Percentiles rank a stretch among this genome's conserved stretches.
These are phyloP conservation scores for Lophiostoma macrostomum DNA, from an alignment of 495 filamentous ascomycete species.

Conservation along the genomic window DNA sequence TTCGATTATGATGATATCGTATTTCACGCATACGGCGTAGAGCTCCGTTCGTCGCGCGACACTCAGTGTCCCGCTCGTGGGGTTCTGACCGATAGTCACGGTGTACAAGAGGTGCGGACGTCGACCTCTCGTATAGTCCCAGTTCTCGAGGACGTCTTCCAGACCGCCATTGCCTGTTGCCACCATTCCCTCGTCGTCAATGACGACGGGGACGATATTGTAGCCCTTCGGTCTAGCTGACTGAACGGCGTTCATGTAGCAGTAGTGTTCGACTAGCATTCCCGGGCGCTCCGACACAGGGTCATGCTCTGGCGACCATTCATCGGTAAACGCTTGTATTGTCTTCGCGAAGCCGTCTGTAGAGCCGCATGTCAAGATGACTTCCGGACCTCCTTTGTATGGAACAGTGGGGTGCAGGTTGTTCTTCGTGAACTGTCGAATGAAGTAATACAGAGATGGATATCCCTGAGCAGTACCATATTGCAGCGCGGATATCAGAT, in stretches of 20 bases:
- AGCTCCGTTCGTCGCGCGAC: constrained; percentile 70
- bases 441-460: constrained; percentile 67
- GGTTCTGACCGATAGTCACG: constrained; percentile 89
- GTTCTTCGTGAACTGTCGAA: constrained; percentile 72
- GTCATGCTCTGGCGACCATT: constrained; percentile 67
- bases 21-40: constrained; percentile 75
- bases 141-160: constrained; percentile 72
- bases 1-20: constrained; percentile 89
- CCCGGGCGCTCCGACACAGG: constrained; percentile 65
- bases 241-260: constrained; percentile 71
- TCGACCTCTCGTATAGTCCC: constrained; percentile 69
- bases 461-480: constrained; percentile 80
- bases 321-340: constrained; percentile 66
- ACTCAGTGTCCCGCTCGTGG: constrained; percentile 71
- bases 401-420: constrained; percentile 78
- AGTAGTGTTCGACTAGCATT: constrained; percentile 72
- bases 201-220: constrained; percentile 65
- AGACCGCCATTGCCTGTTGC: constrained; percentile 65
- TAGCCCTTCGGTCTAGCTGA: constrained; percentile 65
- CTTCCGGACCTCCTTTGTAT: constrained; percentile 71
- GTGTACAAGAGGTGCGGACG: constrained; percentile 87
- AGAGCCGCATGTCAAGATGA: constrained; percentile 71
- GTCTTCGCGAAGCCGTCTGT: constrained; percentile 83
- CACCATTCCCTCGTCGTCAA: constrained; percentile 77
- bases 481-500: constrained; percentile 77